Evolutionary conservation across 768 basidiomycete genomes (phyloP), one percentile per base, ranked within the genome.

Genomic region (Phylloporus rhodoxanthus): DNA sequence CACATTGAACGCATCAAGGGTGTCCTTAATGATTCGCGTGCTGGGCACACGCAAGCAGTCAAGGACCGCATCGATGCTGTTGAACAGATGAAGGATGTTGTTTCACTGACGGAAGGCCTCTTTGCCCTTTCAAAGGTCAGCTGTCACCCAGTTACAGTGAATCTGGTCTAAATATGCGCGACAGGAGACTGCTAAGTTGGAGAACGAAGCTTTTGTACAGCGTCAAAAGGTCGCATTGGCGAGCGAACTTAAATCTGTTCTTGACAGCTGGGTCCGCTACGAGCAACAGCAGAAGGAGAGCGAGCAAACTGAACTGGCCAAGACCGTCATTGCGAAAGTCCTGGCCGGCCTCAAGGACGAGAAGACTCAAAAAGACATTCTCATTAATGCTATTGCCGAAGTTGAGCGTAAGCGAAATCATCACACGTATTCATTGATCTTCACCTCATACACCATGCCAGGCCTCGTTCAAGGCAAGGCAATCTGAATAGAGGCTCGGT

Each of bases 221-320:
- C 80, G 82, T 60, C 96, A 99, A 75, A 87, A 91, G 70, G 82
- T 85, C 51, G 83, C 81, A 37, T 73, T 98, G 63, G 83, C 93
- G 26, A 56, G 87, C 38, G 96, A 99, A 74, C 74, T 97, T 64
- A 98, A 97, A 74, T 61, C 85, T 26, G 94, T 98, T 34, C 82
- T 99, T 49, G 96, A 98, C 76, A 90, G 88, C 68, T 96, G 94
- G 94, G 95, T 93, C 50, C 88, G 96, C 66, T 93, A 84, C 72
- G 95, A 98, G 76, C 94, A 96, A 66, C 91, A 94, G 68, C 77
- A 82, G 65, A 92, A 96, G 77, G 94, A 99, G 77, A 87, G 80
- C 64, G 92, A 99, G 75, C 96, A 99, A 79, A 78, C 83, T 28
- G 88, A 91, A 44, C 83, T 99, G 50, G 86, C 92, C 56, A 84